These are phyloP conservation scores for Flaveria robusta DNA, from an alignment of 129 eudicot species.

Conservation along the genomic window DNA sequence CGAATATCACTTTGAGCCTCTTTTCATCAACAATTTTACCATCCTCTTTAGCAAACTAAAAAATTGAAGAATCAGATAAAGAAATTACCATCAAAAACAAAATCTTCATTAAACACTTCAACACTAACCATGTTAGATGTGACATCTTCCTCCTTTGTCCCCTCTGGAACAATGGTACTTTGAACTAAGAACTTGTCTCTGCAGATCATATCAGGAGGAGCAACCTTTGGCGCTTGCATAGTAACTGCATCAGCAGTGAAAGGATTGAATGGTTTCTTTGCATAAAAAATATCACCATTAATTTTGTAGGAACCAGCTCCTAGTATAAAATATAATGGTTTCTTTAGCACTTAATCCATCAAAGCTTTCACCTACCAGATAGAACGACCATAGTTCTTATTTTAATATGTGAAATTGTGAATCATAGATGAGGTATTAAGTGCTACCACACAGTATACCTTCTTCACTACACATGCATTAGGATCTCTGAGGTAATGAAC, in stretches of 20 bases:
- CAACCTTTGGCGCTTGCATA: conserved; percentile 54
- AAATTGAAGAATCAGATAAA: conserved; percentile 27
- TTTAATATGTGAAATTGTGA: neutral
- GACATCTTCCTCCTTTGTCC: conserved; percentile 53
- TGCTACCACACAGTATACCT: neutral
- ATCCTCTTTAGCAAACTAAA: conserved; percentile 62
- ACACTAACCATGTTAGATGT: conserved; percentile 56
- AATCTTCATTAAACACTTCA: conserved; percentile 6
- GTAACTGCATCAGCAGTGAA: conserved; percentile 50
- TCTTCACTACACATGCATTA: conserved; percentile 21
- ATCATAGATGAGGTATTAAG: conserved; percentile 4
- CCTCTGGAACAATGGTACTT: conserved; percentile 54
- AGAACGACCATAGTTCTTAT: conserved; percentile 1
- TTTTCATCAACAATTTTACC: conserved; percentile 59
- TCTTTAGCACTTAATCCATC: conserved; percentile 7
- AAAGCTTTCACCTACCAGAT: conserved; percentile 16
- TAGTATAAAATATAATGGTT: neutral
- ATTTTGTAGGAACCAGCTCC: conserved; percentile 2
- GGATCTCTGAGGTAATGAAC: conserved; percentile 6
- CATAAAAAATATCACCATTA: conserved; percentile 19
- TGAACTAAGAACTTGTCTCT: conserved; percentile 79
- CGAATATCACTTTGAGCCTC: conserved; percentile 63
- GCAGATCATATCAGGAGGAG: conserved; percentile 55
- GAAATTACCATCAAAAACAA: conserved; percentile 11
- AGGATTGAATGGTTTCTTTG: conserved; percentile 16